Base-by-base conservation (phyloP, 805 yeast genomes). In the Wickerhamomyces subpelliculosus region DNA sequence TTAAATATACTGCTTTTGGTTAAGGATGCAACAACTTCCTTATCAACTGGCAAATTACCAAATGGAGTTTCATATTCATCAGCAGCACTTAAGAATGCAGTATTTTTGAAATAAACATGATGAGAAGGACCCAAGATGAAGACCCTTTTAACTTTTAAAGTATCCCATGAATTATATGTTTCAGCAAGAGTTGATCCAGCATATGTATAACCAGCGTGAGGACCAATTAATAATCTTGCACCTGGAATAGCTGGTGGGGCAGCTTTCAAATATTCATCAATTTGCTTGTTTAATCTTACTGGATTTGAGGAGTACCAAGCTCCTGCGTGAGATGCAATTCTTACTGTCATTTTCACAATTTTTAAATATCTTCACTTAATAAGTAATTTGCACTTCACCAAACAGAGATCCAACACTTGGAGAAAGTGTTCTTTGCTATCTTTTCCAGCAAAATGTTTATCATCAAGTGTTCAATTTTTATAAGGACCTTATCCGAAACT, bases 101-200 rank as follows among this genome's bases (percentile, higher is more conserved):
- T 67, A 21, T 81, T 80, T 40, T 67, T 67, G 62, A 84, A 86
- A 55, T 82, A 89, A 8, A 84, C 80, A 58, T 85, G 95, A 56
- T 93, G 98, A 0, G 96, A 84, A 1, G 98, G 98, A 0, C 97
- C 97, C 55, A 93, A 57, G 1, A 93, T 65, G 47, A 93, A 84
- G 1, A 93, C 74, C 16, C 90, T 66, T 47, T 76, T 70, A 64
- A 70, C 69, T 9, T 63, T 62, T 1, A 70, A 47, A 1, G 78
- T 57, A 51, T 85, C 95, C 72, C 90, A 73, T 0, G 78, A 72
- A 2, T 70, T 70, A 51, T 84, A 90, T 0, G 95, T 75, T 54
- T 84, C 78, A 0, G 89, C 93, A 48, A 90, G 68, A 0, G 85
- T 75, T 7, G 65, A 60, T 0, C 96, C 96, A 28, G 94, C 81